Percentiles rank a stretch among this genome's conserved stretches.
These are phyloP conservation scores for Dryas alaskensis DNA, from an alignment of 306 rosid species.

Conservation along the genomic window DNA sequence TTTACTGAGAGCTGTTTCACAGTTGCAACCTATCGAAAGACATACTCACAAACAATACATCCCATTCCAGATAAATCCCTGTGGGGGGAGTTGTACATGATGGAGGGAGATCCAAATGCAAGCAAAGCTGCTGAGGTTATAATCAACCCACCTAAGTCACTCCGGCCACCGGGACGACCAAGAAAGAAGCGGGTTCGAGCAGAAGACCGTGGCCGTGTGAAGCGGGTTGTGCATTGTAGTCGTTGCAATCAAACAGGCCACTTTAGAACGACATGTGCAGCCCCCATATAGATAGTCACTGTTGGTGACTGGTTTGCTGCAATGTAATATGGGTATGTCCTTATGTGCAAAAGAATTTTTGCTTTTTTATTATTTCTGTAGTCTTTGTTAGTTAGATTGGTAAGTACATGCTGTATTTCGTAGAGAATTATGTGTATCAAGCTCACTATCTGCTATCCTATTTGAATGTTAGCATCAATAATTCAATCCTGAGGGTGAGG, in stretches of 20 bases:
- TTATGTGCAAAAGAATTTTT: constrained; percentile 27
- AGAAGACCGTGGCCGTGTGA: constrained; percentile 81
- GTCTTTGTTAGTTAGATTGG: constrained; percentile 36
- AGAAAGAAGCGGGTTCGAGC: constrained; percentile 84
- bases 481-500: constrained; percentile 8
- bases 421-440: constrained; percentile 38
- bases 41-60: constrained; percentile 84
- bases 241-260: constrained; percentile 92
- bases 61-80: constrained; percentile 85
- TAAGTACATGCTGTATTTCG: constrained; percentile 31
- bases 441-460: constrained; percentile 25
- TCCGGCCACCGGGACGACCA: constrained; percentile 77
- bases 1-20: constrained; percentile 87
- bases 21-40: constrained; percentile 77
- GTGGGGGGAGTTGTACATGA: constrained; percentile 59
- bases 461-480: constrained; percentile 28
- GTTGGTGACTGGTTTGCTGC: neutral
- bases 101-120: constrained; percentile 48
- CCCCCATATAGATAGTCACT: constrained; percentile 52
- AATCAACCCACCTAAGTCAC: constrained; percentile 80
- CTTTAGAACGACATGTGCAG: constrained; percentile 89
- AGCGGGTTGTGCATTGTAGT: constrained; percentile 88
- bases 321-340: constrained; percentile 5
- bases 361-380: constrained; percentile 35
- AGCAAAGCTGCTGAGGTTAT: constrained; percentile 37